Percentiles rank a stretch among this genome's conserved stretches.
Conservation (phyloP, 768 basidiomycete genomes). For the Kwoniella dejecticola region DNA sequence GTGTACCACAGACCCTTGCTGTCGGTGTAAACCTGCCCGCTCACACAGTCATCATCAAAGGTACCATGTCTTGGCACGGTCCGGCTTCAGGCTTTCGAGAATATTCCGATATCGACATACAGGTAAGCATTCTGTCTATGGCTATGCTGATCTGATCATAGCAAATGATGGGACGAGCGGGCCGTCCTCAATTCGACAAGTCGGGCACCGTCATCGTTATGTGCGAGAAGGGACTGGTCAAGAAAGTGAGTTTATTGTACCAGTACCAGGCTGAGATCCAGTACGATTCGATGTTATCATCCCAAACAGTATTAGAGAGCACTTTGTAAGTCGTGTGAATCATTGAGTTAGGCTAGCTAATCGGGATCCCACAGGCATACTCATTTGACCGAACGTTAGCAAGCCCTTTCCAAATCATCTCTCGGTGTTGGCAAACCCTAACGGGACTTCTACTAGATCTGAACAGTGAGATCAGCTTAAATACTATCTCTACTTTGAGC, state of each 20-base stretch:
- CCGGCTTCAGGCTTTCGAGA: slow-evolving; percentile 64
- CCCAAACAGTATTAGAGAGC: slow-evolving; percentile 68
- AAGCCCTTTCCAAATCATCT: too few relatives aligned
- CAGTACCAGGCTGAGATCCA: slow-evolving; percentile 2
- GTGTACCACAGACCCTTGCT: slow-evolving; percentile 73
- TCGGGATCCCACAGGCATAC: slow-evolving; percentile 61
- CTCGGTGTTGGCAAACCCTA: too few relatives aligned
- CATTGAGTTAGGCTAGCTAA: not conserved
- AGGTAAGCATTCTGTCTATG: slow-evolving; percentile 23
- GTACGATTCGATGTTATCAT: slow-evolving; percentile 39
- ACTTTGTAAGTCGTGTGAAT: slow-evolving; percentile 56
- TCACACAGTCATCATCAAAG: slow-evolving; percentile 89
- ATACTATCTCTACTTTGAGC: slow-evolving; percentile 71
- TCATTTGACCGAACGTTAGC: slow-evolving; percentile 78
- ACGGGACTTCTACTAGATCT: too few relatives aligned
- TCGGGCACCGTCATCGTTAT: slow-evolving; percentile 47
- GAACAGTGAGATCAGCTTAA: slow-evolving; percentile 87
- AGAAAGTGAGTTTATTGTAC: slow-evolving; percentile 25
- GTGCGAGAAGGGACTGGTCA: slow-evolving; percentile 39
- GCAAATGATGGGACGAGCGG: slow-evolving; percentile 94
- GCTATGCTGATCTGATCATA: slow-evolving; percentile 6
- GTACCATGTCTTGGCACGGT: slow-evolving; percentile 77
- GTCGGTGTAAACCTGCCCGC: slow-evolving; percentile 97
- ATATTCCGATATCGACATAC: slow-evolving; percentile 89
- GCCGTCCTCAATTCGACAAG: slow-evolving; percentile 85